Evolutionary conservation across 352 stramenopile genomes (phyloP).

Genomic region (Phytopythium litorale): DNA sequence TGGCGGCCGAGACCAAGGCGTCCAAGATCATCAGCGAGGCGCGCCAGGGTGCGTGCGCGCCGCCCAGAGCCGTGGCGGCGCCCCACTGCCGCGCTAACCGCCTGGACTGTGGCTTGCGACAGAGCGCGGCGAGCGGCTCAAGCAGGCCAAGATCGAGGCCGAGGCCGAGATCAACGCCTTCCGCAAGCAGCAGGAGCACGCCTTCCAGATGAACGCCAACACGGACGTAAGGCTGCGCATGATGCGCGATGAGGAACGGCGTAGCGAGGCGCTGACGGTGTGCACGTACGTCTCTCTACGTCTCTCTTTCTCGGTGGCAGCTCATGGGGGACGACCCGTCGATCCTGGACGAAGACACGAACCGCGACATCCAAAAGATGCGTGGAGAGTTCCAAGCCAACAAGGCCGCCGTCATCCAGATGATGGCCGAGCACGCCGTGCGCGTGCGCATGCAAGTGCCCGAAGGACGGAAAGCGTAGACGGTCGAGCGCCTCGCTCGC

Average conservation of each 20-base stretch:
- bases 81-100: not conserved
- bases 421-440: constrained; percentile 72
- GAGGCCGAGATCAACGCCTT: constrained; percentile 84
- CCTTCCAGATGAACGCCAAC: constrained; percentile 85
- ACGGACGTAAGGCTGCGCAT: constrained; percentile 42
- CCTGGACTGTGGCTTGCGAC: not conserved
- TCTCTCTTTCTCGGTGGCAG: no score
- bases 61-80: not conserved
- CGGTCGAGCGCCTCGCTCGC: not conserved
- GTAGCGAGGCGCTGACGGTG: not conserved
- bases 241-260: no score
- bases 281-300: not conserved
- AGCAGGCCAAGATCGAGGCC: constrained; percentile 86
- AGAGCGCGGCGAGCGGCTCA: constrained; percentile 85
- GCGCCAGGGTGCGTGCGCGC: constrained; percentile 46
- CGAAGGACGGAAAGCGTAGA: constrained; percentile 55
- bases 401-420: constrained; percentile 62
- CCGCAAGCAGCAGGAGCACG: constrained; percentile 81
- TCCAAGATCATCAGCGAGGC: constrained; percentile 89
- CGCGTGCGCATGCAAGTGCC: constrained; percentile 67
- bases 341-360: constrained; percentile 74
- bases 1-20: constrained; percentile 88
- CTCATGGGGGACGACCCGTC: constrained; percentile 77
- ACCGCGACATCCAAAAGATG: constrained; percentile 81
- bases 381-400: constrained; percentile 60